Percentiles rank a stretch among this genome's conserved stretches.
These are phyloP conservation scores for Chytriomyces confervae DNA, from an alignment of 192 early-diverging fungal species.

Conservation along the genomic window DNA sequence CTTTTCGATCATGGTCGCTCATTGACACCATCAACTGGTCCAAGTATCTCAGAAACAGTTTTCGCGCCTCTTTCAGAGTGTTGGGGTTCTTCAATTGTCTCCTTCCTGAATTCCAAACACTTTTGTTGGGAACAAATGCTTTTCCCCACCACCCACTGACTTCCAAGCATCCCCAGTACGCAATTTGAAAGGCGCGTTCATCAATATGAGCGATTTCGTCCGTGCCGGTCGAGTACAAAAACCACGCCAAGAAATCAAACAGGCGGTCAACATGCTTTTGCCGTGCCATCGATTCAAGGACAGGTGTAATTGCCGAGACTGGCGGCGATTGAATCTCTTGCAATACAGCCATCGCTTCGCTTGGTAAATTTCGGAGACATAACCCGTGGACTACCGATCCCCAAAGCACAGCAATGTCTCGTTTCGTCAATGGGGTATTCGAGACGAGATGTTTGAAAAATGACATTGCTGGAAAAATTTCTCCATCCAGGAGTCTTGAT, in stretches of 20 bases:
- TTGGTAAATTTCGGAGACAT: neutral
- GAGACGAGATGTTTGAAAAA: too few relatives aligned
- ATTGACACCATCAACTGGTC: too few relatives aligned
- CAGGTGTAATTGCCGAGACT: neutral
- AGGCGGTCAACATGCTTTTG: neutral
- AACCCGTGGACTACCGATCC: slow-evolving; percentile 4
- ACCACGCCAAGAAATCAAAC: neutral
- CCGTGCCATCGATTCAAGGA: slow-evolving; percentile 15
- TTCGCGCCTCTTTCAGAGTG: too few relatives aligned
- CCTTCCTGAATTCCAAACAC: too few relatives aligned
- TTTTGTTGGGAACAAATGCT: too few relatives aligned
- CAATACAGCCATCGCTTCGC: slow-evolving; percentile 7
- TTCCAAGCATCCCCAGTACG: slow-evolving; percentile 18
- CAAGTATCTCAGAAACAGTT: too few relatives aligned
- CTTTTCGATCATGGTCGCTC: too few relatives aligned
- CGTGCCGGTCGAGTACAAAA: neutral
- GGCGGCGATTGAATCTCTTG: neutral
- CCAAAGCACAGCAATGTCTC: slow-evolving; percentile 6
- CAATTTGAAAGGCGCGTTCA: neutral
- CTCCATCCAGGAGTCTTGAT: too few relatives aligned
- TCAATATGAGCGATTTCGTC: neutral
- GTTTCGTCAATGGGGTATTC: neutral
- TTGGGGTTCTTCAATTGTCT: too few relatives aligned
- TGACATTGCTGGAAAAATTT: too few relatives aligned
- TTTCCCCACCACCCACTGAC: neutral